Evolutionary conservation across 768 basidiomycete species (phyloP).

Genomic region (Piloderma croceum): DNA sequence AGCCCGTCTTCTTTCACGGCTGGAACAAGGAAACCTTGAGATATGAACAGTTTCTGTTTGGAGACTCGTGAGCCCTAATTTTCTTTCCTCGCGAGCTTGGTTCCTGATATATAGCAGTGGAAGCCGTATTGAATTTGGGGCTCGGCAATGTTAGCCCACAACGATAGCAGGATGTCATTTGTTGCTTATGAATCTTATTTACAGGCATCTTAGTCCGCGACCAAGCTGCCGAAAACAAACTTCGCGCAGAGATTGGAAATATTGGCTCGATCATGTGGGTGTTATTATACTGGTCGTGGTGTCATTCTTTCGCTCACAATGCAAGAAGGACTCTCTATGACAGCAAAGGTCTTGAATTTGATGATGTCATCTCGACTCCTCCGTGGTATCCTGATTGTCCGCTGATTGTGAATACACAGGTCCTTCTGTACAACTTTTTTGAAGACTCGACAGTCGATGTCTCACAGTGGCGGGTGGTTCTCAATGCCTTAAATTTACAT

Average conservation of each 20-base stretch:
- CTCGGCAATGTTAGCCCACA: constrained; percentile 59
- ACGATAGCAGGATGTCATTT: no score
- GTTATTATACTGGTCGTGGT: no score
- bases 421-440: constrained; percentile 73
- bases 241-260: constrained; percentile 49
- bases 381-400: constrained; percentile 2
- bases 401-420: constrained; percentile 32
- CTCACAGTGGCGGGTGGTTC: constrained; percentile 56
- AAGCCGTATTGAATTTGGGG: constrained; percentile 52
- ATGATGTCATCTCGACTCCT: constrained; percentile 39
- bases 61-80: constrained; percentile 39
- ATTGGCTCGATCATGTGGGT: constrained; percentile 56
- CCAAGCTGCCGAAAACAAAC: constrained; percentile 40
- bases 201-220: constrained; percentile 68
- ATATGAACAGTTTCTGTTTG: constrained; percentile 56
- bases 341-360: constrained; percentile 64
- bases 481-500: constrained; percentile 30
- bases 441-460: constrained; percentile 48
- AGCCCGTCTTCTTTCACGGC: constrained; percentile 53
- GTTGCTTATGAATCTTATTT: no score
- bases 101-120: constrained; percentile 25
- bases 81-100: not conserved
- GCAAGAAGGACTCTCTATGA: constrained; percentile 46
- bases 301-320: not conserved
- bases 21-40: constrained; percentile 37